phyloP scores from a whole-genome alignment of 78 protist genomes.

The Isochrysis galbana region DNA sequence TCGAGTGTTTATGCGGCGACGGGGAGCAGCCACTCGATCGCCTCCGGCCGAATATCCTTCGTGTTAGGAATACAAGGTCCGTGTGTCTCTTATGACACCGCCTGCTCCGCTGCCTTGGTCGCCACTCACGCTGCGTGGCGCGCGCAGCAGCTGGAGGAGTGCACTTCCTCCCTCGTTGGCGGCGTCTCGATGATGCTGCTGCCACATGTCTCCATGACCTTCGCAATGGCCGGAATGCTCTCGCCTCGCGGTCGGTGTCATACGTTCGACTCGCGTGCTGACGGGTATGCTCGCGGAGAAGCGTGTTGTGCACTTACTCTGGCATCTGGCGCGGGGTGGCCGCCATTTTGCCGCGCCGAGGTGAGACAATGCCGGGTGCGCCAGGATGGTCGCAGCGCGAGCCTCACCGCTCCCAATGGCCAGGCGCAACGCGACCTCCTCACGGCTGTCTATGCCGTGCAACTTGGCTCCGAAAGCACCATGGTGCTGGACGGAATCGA shows the following conservation, averaged over 20 bases:
- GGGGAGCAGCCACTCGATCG: neutral
- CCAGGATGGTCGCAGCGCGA: conserved; percentile 60
- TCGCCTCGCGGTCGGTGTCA: conserved; percentile 63
- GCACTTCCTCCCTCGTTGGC: neutral
- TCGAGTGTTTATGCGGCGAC: neutral
- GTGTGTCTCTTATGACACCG: conserved; percentile 79
- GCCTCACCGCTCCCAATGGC: conserved; percentile 70
- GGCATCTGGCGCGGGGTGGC: neutral
- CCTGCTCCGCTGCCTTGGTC: conserved; percentile 80
- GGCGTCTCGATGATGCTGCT: neutral
- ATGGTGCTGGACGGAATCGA: neutral
- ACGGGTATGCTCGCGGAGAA: conserved; percentile 85
- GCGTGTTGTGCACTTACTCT: conserved; percentile 68
- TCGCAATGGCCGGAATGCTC: conserved; percentile 55
- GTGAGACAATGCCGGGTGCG: neutral
- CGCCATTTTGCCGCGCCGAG: too few relatives aligned
- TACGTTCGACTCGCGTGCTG: conserved; percentile 70
- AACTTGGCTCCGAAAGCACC: neutral
- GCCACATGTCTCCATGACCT: neutral
- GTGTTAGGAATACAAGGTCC: conserved; percentile 77
- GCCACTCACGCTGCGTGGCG: conserved; percentile 48
- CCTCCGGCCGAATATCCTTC: conserved; percentile 66
- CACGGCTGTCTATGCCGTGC: neutral
- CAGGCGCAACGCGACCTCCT: conserved; percentile 28
- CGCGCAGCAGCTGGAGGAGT: neutral